Conservation (phyloP, 805 yeast species). For the Cephaloascus fragrans region DNA sequence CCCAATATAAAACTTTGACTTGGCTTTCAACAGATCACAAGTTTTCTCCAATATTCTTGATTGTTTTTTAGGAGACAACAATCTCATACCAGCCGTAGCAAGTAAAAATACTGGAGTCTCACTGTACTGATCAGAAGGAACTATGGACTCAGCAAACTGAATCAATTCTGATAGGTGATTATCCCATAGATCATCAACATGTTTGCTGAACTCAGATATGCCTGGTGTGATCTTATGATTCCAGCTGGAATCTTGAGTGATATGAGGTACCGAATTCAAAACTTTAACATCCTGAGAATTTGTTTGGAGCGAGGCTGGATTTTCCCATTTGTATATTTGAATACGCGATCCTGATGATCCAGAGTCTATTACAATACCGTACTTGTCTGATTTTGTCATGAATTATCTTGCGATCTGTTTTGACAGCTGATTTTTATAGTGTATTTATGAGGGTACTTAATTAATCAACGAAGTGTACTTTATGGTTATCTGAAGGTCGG, state of each 20-base stretch:
- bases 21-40: slow-evolving; percentile 44
- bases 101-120: slow-evolving; percentile 83
- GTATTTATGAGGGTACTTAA: no score
- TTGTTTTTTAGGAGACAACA: slow-evolving; percentile 49
- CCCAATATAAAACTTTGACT: slow-evolving; percentile 46
- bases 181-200: slow-evolving; percentile 52
- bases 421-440: no score
- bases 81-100: slow-evolving; percentile 96
- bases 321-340: slow-evolving; percentile 75
- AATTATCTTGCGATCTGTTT: no score
- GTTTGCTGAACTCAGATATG: slow-evolving; percentile 55
- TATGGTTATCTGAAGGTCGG: no score
- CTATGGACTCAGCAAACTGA: slow-evolving; percentile 55
- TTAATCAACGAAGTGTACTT: no score
- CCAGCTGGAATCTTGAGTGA: slow-evolving; percentile 61
- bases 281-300: slow-evolving; percentile 18
- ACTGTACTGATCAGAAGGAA: slow-evolving; percentile 50
- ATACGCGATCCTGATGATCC: slow-evolving; percentile 93
- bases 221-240: slow-evolving; percentile 73
- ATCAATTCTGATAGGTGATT: slow-evolving; percentile 61
- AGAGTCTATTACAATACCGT: slow-evolving; percentile 88
- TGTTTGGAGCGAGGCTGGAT: slow-evolving; percentile 25
- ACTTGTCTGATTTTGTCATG: no score
- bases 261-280: slow-evolving; percentile 55
- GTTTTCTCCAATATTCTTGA: slow-evolving; percentile 44